Conservation (phyloP, 1,284 basidiomycete species). For the Pseudozyma sp. region DNA sequence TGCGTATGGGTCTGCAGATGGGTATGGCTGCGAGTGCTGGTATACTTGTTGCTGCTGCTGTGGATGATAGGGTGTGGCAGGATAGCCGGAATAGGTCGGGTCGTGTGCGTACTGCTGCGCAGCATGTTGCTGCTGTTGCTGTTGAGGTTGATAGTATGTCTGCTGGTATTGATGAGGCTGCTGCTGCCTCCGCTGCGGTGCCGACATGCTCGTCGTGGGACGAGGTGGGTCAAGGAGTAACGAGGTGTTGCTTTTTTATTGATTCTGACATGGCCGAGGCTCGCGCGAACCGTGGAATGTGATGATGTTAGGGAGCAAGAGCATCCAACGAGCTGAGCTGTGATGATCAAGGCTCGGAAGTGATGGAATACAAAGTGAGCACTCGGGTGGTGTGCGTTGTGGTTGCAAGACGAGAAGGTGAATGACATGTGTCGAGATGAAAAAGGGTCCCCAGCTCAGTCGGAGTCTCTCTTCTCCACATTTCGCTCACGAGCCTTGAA, state of each 20-base stretch:
- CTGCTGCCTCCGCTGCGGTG: slow-evolving; percentile 11
- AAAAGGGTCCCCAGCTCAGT: too few species aligned
- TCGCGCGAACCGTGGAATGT: neutral
- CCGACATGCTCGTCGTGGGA: slow-evolving; percentile 28
- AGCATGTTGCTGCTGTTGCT: neutral
- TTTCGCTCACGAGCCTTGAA: too few species aligned
- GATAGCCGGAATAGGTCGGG: slow-evolving; percentile 11
- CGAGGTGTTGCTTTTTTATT: neutral
- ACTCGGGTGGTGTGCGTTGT: too few species aligned
- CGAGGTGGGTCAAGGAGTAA: neutral
- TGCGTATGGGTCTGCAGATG: slow-evolving; percentile 20
- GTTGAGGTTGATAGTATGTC: slow-evolving; percentile 10
- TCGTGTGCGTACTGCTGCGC: slow-evolving; percentile 20
- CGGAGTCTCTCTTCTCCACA: too few species aligned
- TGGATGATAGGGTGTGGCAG: slow-evolving; percentile 3
- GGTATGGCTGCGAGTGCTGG: slow-evolving; percentile 23
- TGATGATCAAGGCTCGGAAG: too few species aligned
- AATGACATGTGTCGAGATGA: too few species aligned
- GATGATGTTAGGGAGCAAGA: too few species aligned
- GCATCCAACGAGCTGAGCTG: too few species aligned
- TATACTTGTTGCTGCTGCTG: slow-evolving; percentile 22
- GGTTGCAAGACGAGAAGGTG: too few species aligned
- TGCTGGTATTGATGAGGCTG: slow-evolving; percentile 17
- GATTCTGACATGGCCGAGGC: slow-evolving; percentile 22
- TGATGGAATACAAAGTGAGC: too few species aligned